A percentile compares a stretch with the other conserved stretches of the same genome.
These are phyloP conservation scores for Hypoxylon cercidicola DNA, from an alignment of 495 filamentous ascomycete genomes.

Conservation along the genomic window DNA sequence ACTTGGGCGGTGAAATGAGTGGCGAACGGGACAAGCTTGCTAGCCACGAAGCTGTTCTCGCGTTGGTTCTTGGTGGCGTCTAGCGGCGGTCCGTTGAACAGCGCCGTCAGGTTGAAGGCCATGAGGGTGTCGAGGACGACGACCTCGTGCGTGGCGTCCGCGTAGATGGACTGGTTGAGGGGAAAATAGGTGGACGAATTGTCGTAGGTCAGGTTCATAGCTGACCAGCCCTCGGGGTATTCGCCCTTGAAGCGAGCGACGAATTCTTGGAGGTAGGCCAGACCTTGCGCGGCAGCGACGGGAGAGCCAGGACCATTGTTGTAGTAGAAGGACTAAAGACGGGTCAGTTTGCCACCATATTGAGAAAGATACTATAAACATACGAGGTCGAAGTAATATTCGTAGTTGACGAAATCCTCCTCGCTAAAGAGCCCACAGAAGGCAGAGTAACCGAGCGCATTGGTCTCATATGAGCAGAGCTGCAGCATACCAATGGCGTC, in stretches of 20 bases:
- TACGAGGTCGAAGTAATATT: conserved; percentile 46
- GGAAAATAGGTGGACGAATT: conserved; percentile 56
- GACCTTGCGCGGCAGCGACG: conserved; percentile 49
- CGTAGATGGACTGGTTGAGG: conserved; percentile 57
- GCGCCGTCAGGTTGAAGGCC: conserved; percentile 53
- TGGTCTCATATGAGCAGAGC: conserved; percentile 46
- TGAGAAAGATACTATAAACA: conserved; percentile 9
- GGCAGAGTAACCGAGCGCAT: conserved; percentile 42
- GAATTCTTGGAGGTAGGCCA: conserved; percentile 68
- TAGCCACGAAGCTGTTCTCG: conserved; percentile 48
- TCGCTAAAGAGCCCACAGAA: conserved; percentile 49
- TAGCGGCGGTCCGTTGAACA: conserved; percentile 48
- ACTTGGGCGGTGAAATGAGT: conserved; percentile 45
- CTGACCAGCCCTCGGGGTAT: conserved; percentile 59
- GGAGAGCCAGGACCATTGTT: conserved; percentile 50
- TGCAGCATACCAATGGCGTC: conserved; percentile 43
- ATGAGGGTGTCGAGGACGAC: conserved; percentile 59
- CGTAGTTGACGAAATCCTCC: conserved; percentile 49
- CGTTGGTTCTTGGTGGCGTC: conserved; percentile 34
- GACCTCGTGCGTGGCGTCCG: conserved; percentile 61
- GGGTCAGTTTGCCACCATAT: conserved; percentile 1
- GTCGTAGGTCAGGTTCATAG: conserved; percentile 62
- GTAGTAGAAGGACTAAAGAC: conserved; percentile 46
- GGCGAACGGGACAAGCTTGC: conserved; percentile 46
- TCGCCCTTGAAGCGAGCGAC: conserved; percentile 66